These are phyloP conservation scores for Bauhinia variegata DNA, from an alignment of 306 rosid species.

Conservation along the genomic window DNA sequence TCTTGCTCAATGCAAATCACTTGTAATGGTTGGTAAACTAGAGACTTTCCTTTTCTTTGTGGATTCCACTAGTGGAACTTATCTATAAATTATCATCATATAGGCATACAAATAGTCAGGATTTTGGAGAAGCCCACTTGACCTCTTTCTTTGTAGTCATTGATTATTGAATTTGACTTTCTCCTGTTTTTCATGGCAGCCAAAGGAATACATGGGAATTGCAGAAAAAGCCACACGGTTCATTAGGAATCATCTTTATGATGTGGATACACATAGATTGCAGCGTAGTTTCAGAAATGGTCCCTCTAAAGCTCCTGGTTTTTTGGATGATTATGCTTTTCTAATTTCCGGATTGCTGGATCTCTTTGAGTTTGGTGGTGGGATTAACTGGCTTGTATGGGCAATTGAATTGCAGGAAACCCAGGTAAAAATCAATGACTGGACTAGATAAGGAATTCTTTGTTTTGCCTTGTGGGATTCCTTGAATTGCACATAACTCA, in stretches of 20 bases:
- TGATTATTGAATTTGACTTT: slow-evolving; percentile 16
- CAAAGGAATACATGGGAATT: slow-evolving; percentile 66
- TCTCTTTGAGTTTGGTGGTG: slow-evolving; percentile 86
- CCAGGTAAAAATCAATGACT: slow-evolving; percentile 61
- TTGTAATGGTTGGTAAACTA: neutral
- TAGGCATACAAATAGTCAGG: slow-evolving; percentile 14
- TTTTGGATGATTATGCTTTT: slow-evolving; percentile 91
- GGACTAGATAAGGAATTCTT: slow-evolving; percentile 10
- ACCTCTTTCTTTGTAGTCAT: too few relatives aligned
- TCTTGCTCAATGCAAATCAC: neutral
- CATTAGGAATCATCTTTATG: slow-evolving; percentile 69
- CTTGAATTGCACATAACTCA: neutral
- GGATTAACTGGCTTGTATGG: slow-evolving; percentile 75
- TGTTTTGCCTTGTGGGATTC: neutral
- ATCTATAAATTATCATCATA: slow-evolving; percentile 11
- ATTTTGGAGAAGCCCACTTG: slow-evolving; percentile 39
- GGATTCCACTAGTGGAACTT: slow-evolving; percentile 25
- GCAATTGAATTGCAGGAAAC: slow-evolving; percentile 83
- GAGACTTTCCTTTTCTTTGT: slow-evolving; percentile 15
- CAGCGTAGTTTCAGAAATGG: slow-evolving; percentile 86
- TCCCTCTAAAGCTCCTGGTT: slow-evolving; percentile 88
- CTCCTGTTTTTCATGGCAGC: slow-evolving; percentile 49
- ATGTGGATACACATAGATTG: slow-evolving; percentile 61
- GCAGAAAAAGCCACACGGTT: slow-evolving; percentile 84
- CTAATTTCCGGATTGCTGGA: slow-evolving; percentile 83